Conservation (phyloP, 148 eudicot species). For the Gaultheria prostrata region DNA sequence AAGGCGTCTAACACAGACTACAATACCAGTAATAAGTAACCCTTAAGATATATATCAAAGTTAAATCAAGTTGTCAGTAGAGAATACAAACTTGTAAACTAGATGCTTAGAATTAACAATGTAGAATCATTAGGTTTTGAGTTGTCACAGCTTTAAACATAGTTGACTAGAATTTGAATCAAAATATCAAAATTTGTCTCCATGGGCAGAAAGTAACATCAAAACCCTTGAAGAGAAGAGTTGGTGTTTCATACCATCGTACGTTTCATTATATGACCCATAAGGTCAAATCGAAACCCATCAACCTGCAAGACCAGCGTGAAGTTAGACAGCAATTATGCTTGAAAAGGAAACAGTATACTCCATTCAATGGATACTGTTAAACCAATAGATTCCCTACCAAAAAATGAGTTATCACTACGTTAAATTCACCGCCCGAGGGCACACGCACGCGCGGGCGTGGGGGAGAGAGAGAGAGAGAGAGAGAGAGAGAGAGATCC, state of each 20-base stretch:
- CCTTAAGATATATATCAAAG: background rate
- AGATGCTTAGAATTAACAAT: background rate
- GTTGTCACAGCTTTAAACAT: background rate
- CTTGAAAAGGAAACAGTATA: background rate
- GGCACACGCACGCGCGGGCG: no score
- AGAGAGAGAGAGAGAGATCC: constrained; percentile 9
- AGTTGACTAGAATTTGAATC: background rate
- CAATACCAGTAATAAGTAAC: background rate
- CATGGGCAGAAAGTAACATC: background rate
- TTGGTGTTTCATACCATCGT: constrained; percentile 67
- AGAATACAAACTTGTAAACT: background rate
- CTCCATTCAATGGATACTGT: background rate
- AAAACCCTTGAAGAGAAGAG: background rate
- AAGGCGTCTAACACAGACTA: background rate
- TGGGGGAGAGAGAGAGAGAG: background rate
- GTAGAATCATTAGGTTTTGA: background rate
- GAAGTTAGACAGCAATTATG: background rate
- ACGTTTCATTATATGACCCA: constrained; percentile 95
- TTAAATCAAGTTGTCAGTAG: background rate
- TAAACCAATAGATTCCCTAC: background rate
- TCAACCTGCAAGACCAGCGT: constrained; percentile 67
- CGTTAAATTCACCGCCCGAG: background rate
- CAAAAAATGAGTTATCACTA: background rate
- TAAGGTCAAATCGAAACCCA: constrained; percentile 98
- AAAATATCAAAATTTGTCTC: background rate